These are phyloP conservation scores for Candida sp. DNA, from an alignment of 1,139 yeast species.

Conservation along the genomic window DNA sequence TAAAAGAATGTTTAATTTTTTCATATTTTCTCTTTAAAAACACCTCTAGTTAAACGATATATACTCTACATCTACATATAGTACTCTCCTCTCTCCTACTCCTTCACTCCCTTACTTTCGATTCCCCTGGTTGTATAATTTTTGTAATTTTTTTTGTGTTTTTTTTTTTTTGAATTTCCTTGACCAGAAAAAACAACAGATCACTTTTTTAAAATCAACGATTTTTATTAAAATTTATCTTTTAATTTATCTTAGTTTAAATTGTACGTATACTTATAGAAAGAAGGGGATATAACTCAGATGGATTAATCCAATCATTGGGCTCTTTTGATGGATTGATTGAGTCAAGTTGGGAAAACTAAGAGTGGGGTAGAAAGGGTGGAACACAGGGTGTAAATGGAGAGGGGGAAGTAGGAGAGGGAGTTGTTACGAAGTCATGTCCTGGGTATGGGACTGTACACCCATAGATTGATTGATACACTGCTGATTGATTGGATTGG, in stretches of 20 bases:
- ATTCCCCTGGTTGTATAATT: too few species aligned
- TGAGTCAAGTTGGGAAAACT: too few species aligned
- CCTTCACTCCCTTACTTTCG: not conserved
- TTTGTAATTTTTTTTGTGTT: not conserved
- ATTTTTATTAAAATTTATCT: too few species aligned
- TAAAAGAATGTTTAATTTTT: too few species aligned
- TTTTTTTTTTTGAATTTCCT: not conserved
- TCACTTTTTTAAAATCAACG: not conserved
- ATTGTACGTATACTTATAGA: not conserved
- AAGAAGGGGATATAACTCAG: not conserved
- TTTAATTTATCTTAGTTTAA: not conserved
- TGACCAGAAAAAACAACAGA: not conserved
- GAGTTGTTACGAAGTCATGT: not conserved
- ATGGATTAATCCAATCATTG: not conserved
- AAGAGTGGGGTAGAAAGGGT: too few species aligned
- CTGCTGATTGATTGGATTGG: not conserved
- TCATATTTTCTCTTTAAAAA: not conserved
- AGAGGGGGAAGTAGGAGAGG: not conserved
- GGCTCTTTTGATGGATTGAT: not conserved
- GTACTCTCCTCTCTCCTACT: not conserved
- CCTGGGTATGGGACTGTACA: not conserved
- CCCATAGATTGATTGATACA: slow-evolving; percentile 1
- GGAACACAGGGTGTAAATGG: not conserved
- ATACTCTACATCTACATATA: too few species aligned
- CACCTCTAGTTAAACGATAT: too few species aligned